phyloP scores from a whole-genome alignment of 73 alveolate genomes.

The Durusdinium trenchii region DNA sequence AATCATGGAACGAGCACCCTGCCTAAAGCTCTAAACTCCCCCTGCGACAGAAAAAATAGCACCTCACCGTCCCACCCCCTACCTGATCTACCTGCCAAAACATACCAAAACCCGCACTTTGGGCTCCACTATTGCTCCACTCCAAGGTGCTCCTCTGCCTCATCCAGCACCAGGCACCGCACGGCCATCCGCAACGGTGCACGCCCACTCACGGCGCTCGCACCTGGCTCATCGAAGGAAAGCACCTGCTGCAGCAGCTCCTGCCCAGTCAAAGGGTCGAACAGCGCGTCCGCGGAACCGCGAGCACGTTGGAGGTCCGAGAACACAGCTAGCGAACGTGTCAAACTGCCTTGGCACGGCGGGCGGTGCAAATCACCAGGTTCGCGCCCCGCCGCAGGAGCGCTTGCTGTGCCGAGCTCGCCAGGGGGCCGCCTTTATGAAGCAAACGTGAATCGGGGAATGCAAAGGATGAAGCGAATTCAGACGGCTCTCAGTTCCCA shows the following conservation, averaged over 20 bases:
- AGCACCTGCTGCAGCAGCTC: slow-evolving; percentile 5
- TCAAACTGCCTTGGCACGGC: not conserved
- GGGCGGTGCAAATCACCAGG: slow-evolving; percentile 24
- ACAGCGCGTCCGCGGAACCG: not conserved
- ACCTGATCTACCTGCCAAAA: too few species aligned
- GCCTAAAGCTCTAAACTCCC: too few species aligned
- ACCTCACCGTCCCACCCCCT: too few species aligned
- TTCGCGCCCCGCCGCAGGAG: not conserved
- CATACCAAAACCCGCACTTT: not conserved
- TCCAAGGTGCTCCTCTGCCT: slow-evolving; percentile 3
- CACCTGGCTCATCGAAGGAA: not conserved
- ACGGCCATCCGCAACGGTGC: not conserved
- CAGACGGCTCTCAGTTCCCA: too few species aligned
- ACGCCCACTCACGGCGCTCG: not conserved
- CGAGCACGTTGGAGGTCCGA: not conserved
- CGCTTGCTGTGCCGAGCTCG: slow-evolving; percentile 28
- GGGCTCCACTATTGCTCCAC: not conserved
- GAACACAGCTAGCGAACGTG: not conserved
- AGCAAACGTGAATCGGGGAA: too few species aligned
- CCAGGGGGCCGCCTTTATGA: too few species aligned
- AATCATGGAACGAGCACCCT: too few species aligned
- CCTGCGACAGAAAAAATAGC: too few species aligned
- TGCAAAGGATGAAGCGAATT: too few species aligned
- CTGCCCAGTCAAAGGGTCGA: not conserved
- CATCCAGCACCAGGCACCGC: slow-evolving; percentile 54